Evolutionary conservation across 805 yeast genomes (phyloP).

Genomic region (Teunomyces pallodes): DNA sequence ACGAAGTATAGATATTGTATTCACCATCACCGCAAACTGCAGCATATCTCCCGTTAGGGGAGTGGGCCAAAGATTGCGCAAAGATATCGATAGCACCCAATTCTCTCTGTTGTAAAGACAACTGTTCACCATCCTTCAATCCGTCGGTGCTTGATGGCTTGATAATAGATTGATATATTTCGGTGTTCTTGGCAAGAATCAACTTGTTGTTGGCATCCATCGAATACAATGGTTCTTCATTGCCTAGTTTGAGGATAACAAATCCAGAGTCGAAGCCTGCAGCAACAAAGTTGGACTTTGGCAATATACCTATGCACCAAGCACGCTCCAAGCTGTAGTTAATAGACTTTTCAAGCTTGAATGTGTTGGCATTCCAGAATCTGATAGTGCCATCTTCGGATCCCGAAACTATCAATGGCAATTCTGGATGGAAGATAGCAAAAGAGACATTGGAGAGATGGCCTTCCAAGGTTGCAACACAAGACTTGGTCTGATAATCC

Average conservation of each 20-base stretch:
- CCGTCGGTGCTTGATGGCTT: slow-evolving; percentile 62
- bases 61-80: slow-evolving; percentile 83
- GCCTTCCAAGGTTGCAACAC: slow-evolving; percentile 92
- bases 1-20: slow-evolving; percentile 90
- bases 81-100: slow-evolving; percentile 91
- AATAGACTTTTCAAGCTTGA: slow-evolving; percentile 87
- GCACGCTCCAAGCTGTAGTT: slow-evolving; percentile 93
- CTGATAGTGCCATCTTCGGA: slow-evolving; percentile 94
- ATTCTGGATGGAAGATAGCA: slow-evolving; percentile 97
- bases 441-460: slow-evolving; percentile 93
- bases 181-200: slow-evolving; percentile 88
- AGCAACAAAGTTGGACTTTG: slow-evolving; percentile 72
- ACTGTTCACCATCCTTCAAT: slow-evolving; percentile 74
- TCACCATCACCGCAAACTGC: slow-evolving; percentile 98
- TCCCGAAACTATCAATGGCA: slow-evolving; percentile 92
- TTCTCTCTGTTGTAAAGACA: slow-evolving; percentile 81
- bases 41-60: slow-evolving; percentile 96
- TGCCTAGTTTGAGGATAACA: slow-evolving; percentile 84
- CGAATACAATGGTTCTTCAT: slow-evolving; percentile 89
- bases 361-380: slow-evolving; percentile 93
- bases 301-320: slow-evolving; percentile 86
- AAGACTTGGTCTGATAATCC: slow-evolving; percentile 96
- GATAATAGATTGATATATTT: slow-evolving; percentile 79
- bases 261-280: slow-evolving; percentile 95
- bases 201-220: slow-evolving; percentile 93